Percentiles rank a stretch among this genome's conserved stretches.
Evolutionary conservation across 2,329 filamentous ascomycete genomes (phyloP).

Genomic region (Ophiocordyceps polyrhachis-furcata): DNA sequence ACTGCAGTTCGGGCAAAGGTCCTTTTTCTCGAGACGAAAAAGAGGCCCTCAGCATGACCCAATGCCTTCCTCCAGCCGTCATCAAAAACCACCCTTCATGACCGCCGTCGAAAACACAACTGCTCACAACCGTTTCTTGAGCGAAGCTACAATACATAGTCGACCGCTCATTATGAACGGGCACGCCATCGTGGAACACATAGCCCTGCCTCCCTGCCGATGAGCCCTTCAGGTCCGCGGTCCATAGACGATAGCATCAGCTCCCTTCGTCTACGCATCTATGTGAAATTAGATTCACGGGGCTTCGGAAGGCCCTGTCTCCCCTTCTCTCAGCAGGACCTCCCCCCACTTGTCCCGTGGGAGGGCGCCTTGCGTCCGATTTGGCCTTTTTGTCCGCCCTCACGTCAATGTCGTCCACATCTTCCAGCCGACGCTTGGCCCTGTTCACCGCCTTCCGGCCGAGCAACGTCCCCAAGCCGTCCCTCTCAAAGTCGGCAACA

Average conservation of each 20-base stretch:
- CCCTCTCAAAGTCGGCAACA: slow-evolving; percentile 9
- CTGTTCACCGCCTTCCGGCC: neutral
- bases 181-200: neutral
- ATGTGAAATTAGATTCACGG: neutral
- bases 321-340: neutral
- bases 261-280: neutral
- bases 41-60: slow-evolving; percentile 32
- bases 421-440: neutral
- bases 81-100: too few species aligned
- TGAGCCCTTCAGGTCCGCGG: neutral
- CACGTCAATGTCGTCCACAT: neutral
- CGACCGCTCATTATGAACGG: too few species aligned
- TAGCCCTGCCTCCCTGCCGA: neutral
- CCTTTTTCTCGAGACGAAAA: slow-evolving; percentile 84
- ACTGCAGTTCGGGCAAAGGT: slow-evolving; percentile 75
- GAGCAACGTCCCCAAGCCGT: slow-evolving; percentile 1
- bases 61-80: too few species aligned
- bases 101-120: slow-evolving; percentile 9
- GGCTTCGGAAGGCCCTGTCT: neutral
- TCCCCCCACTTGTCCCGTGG: neutral
- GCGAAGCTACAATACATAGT: neutral
- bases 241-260: neutral
- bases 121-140: too few species aligned
- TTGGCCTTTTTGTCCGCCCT: slow-evolving; percentile 2
- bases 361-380: neutral